Percentiles rank a stretch among this genome's conserved stretches.
Conservation (phyloP, 1,284 basidiomycete species). For the Ganoderma meredithae region DNA sequence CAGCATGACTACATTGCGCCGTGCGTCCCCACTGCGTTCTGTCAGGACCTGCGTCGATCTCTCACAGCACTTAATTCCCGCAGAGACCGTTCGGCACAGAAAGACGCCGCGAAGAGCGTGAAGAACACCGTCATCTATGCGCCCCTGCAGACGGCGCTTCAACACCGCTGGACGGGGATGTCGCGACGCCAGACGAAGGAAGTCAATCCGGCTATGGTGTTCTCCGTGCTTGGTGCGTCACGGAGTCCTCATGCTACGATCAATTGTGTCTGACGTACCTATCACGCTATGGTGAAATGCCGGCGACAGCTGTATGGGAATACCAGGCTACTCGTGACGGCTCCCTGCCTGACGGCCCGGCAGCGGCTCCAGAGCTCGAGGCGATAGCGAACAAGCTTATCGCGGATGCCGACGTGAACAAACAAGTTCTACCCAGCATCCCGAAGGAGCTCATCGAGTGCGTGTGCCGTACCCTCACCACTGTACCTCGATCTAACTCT, state of each 20-base stretch:
- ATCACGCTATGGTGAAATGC: not conserved
- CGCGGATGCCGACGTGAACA: slow-evolving; percentile 70
- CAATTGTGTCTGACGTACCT: not conserved
- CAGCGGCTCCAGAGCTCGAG: slow-evolving; percentile 64
- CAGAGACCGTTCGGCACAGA: slow-evolving; percentile 69
- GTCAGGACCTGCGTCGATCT: slow-evolving; percentile 21
- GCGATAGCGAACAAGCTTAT: slow-evolving; percentile 68
- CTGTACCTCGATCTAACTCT: not conserved
- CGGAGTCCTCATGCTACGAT: not conserved
- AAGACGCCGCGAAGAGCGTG: slow-evolving; percentile 67
- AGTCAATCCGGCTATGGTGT: slow-evolving; percentile 74
- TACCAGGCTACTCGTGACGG: slow-evolving; percentile 70
- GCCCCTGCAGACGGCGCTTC: slow-evolving; percentile 71
- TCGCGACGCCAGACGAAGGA: slow-evolving; percentile 81
- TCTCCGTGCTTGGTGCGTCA: slow-evolving; percentile 73
- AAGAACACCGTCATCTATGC: slow-evolving; percentile 73
- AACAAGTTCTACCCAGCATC: slow-evolving; percentile 63
- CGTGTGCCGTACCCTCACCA: slow-evolving; percentile 36
- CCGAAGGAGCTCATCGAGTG: slow-evolving; percentile 68
- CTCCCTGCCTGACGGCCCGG: slow-evolving; percentile 59
- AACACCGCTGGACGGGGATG: slow-evolving; percentile 73
- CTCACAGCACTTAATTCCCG: slow-evolving; percentile 25
- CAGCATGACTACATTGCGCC: slow-evolving; percentile 85
- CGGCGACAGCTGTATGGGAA: slow-evolving; percentile 79
- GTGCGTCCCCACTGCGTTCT: slow-evolving; percentile 55